Conservation (phyloP, 164 flowering plant genomes). For the Magnolia changhungtana region DNA sequence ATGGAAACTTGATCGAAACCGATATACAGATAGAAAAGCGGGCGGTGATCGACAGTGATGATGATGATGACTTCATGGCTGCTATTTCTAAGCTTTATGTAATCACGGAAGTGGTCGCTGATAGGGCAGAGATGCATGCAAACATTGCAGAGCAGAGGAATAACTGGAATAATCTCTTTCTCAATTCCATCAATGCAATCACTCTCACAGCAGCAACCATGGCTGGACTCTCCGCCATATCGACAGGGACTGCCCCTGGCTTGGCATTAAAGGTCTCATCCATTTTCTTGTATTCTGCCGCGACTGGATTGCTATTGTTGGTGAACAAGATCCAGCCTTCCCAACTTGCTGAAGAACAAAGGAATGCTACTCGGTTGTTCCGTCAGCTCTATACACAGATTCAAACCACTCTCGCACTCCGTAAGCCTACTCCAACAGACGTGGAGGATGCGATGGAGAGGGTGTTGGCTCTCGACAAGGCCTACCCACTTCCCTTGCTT, state of each 20-base stretch:
- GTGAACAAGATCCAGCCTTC: conserved; percentile 81
- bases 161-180: conserved; percentile 50
- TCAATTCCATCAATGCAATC: conserved; percentile 38
- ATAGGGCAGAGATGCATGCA: conserved; percentile 49
- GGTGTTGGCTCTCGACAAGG: conserved; percentile 46
- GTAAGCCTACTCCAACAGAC: conserved; percentile 15
- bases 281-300: conserved; percentile 41
- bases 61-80: neutral
- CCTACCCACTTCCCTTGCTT: conserved; percentile 52
- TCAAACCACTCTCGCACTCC: conserved; percentile 29
- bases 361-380: conserved; percentile 59
- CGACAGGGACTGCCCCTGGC: conserved; percentile 36
- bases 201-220: conserved; percentile 46
- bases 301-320: conserved; percentile 47
- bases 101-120: conserved; percentile 32
- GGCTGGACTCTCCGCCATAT: conserved; percentile 54
- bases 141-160: conserved; percentile 44
- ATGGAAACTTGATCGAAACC: neutral
- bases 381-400: conserved; percentile 46
- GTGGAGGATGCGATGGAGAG: conserved; percentile 38
- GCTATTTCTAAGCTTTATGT: conserved; percentile 31
- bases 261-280: conserved; percentile 47
- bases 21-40: conserved; percentile 3
- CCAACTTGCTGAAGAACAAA: conserved; percentile 74
- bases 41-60: neutral